These are phyloP conservation scores for Dunaliella primolecta DNA, from an alignment of 139 green algal genomes.

Conservation along the genomic window DNA sequence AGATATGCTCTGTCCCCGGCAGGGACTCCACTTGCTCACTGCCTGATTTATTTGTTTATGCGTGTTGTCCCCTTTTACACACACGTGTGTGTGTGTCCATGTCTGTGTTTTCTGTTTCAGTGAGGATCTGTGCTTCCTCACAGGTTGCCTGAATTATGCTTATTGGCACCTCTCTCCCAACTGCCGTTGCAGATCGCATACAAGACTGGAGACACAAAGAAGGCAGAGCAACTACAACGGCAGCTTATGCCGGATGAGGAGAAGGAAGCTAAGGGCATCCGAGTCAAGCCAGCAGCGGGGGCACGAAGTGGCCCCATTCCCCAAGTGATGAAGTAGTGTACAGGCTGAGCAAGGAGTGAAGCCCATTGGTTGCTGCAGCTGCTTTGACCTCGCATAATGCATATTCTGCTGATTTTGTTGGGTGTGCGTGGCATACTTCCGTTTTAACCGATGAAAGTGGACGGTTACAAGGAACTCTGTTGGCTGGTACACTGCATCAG, in stretches of 20 bases:
- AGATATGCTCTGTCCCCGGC: neutral
- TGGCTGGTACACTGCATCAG: too few relatives aligned
- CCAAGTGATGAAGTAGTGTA: neutral
- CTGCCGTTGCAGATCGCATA: conserved; percentile 66
- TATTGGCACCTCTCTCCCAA: neutral
- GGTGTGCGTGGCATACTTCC: too few relatives aligned
- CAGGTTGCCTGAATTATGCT: neutral
- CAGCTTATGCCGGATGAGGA: conserved; percentile 62
- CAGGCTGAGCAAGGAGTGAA: too few relatives aligned
- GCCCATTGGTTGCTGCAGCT: too few relatives aligned
- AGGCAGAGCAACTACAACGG: conserved; percentile 49
- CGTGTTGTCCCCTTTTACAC: neutral
- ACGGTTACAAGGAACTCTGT: too few relatives aligned
- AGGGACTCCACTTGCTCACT: neutral
- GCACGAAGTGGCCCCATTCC: neutral
- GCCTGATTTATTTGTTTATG: neutral
- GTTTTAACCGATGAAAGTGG: too few relatives aligned
- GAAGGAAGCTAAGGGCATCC: conserved; percentile 26
- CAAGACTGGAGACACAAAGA: conserved; percentile 68
- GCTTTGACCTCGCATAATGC: too few relatives aligned
- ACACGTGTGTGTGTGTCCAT: neutral
- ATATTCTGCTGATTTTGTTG: too few relatives aligned
- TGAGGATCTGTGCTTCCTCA: neutral
- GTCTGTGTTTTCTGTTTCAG: neutral
- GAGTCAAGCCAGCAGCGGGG: neutral